Conservation (phyloP, 768 basidiomycete species). For the Leucosporidium creatinivorum region DNA sequence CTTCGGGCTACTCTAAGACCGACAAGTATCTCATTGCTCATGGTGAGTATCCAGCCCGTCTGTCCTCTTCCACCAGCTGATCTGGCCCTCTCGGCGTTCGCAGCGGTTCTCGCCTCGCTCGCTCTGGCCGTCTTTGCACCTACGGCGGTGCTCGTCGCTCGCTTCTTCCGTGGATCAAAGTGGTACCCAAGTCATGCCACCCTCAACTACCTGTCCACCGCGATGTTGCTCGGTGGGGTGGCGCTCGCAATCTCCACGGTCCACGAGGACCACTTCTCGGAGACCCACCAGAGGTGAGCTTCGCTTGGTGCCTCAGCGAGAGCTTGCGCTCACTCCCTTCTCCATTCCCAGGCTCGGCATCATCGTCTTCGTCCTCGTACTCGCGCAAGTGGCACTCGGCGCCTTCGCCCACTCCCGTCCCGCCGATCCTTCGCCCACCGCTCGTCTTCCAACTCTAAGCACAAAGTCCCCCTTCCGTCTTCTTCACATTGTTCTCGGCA, state of each 20-base stretch:
- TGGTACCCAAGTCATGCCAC: constrained; percentile 13
- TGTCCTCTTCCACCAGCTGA: background rate
- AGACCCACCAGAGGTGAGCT: background rate
- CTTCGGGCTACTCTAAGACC: background rate
- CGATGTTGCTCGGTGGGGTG: background rate
- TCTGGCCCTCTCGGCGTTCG: background rate
- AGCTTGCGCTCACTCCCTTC: no score
- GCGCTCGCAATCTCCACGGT: background rate
- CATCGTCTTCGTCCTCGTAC: constrained; percentile 15
- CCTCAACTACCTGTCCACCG: background rate
- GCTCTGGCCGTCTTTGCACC: constrained; percentile 11
- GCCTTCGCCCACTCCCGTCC: constrained; percentile 4
- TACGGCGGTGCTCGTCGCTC: constrained; percentile 10
- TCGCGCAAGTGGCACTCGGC: constrained; percentile 13
- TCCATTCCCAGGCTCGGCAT: constrained; percentile 11
- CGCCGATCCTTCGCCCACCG: background rate
- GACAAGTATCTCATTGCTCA: constrained; percentile 19
- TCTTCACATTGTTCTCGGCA: constrained; percentile 2
- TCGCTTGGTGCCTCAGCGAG: no score
- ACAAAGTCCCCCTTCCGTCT: constrained; percentile 2
- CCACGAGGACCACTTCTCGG: background rate
- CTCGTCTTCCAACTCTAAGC: background rate
- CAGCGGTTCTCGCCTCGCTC: constrained; percentile 16
- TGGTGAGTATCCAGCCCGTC: background rate
- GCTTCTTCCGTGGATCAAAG: background rate